Conservation (phyloP, 2,329 filamentous ascomycete genomes). For the Talaromyces sp. region DNA sequence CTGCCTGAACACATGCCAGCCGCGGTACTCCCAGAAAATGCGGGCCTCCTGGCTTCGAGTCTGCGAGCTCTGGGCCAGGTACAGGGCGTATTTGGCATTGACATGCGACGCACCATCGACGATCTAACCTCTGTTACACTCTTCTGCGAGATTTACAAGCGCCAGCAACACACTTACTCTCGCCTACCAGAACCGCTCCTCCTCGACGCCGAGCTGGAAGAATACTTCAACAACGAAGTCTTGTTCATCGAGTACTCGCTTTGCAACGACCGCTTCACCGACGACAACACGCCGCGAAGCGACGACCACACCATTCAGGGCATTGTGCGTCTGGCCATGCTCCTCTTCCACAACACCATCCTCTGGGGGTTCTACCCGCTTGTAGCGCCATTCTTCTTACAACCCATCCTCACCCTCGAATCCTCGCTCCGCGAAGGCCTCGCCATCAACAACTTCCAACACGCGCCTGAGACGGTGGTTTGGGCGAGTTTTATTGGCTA, state of each 20-base stretch:
- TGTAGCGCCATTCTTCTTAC: constrained; percentile 28
- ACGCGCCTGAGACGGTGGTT: constrained; percentile 28
- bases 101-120: constrained; percentile 27
- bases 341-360: constrained; percentile 34
- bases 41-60: constrained; percentile 25
- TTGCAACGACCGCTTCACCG: constrained; percentile 30
- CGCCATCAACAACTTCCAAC: constrained; percentile 24
- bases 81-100: constrained; percentile 28
- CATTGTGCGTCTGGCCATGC: constrained; percentile 31
- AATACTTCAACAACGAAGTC: constrained; percentile 37
- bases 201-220: constrained; percentile 31
- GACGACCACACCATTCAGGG: constrained; percentile 35
- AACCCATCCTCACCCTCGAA: constrained; percentile 28
- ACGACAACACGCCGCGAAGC: constrained; percentile 21
- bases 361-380: constrained; percentile 36
- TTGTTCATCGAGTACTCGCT: constrained; percentile 33
- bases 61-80: constrained; percentile 26
- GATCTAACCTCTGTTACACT: constrained; percentile 30
- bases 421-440: constrained; percentile 28
- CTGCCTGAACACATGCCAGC: constrained; percentile 22
- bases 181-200: constrained; percentile 21
- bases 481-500: constrained; percentile 34
- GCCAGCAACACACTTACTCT: constrained; percentile 18
- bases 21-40: constrained; percentile 16
- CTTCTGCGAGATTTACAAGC: constrained; percentile 34